Percentiles rank a stretch among this genome's conserved stretches.
Conservation (phyloP, 345 rosid species). For the Nephelium lappaceum region DNA sequence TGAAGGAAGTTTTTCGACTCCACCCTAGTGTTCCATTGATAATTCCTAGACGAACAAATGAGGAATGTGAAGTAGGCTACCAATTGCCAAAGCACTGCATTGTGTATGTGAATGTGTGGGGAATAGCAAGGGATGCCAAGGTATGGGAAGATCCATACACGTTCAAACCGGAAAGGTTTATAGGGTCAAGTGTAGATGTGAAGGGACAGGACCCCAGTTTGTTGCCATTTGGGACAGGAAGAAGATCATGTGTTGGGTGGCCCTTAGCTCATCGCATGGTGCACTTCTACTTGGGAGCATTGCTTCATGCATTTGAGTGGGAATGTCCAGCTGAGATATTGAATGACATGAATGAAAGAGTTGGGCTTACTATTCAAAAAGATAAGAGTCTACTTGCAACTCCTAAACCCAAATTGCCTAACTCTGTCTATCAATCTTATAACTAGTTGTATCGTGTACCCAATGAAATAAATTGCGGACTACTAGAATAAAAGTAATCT, state of each 20-base stretch:
- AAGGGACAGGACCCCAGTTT: constrained; percentile 44
- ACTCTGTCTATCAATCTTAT: neutral
- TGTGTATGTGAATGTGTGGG: constrained; percentile 20
- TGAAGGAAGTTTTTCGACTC: constrained; percentile 41
- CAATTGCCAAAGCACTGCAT: constrained; percentile 28
- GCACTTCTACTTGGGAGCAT: constrained; percentile 19
- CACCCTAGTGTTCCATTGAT: constrained; percentile 23
- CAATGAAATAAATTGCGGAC: no score
- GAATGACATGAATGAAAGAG: constrained; percentile 8
- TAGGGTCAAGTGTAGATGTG: neutral
- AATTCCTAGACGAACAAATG: constrained; percentile 17
- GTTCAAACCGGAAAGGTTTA: constrained; percentile 32
- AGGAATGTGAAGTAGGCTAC: constrained; percentile 25
- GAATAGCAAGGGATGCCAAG: constrained; percentile 26
- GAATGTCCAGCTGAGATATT: neutral
- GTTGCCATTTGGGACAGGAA: constrained; percentile 49
- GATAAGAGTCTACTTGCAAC: neutral
- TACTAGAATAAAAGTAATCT: no score
- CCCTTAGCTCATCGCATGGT: constrained; percentile 24
- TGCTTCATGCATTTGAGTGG: constrained; percentile 27
- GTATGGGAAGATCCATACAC: constrained; percentile 25
- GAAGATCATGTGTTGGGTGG: constrained; percentile 40
- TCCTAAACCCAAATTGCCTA: constrained; percentile 14
- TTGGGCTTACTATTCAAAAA: constrained; percentile 21
- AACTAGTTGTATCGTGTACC: no score